Conservation (phyloP, 2,329 filamentous ascomycete genomes). For the Trichophyton schoenleinii region DNA sequence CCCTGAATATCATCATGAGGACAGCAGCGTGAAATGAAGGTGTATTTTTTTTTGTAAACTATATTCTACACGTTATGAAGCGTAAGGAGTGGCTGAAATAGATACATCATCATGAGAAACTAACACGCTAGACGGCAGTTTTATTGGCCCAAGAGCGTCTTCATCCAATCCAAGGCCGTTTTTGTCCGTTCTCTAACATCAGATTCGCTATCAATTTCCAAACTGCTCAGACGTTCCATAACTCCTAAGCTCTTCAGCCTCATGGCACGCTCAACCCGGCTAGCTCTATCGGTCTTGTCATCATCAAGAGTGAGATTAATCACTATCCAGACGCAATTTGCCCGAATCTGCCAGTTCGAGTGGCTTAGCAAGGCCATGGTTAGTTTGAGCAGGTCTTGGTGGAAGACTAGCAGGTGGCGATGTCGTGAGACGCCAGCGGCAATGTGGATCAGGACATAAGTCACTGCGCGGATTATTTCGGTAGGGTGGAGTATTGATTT, state of each 20-base stretch:
- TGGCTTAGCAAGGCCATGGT: constrained; percentile 63
- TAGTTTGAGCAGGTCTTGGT: constrained; percentile 61
- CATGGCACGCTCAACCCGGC: constrained; percentile 52
- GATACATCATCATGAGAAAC: neutral
- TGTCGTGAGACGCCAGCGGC: constrained; percentile 70
- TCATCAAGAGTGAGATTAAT: constrained; percentile 83
- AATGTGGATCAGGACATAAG: constrained; percentile 77
- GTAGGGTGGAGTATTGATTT: constrained; percentile 25
- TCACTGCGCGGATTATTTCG: constrained; percentile 64
- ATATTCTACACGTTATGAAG: too few relatives aligned
- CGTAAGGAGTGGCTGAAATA: too few relatives aligned
- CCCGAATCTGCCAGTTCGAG: constrained; percentile 59
- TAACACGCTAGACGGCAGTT: neutral
- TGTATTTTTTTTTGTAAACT: too few relatives aligned
- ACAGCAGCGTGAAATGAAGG: too few relatives aligned
- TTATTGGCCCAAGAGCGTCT: constrained; percentile 10
- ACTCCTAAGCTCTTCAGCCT: constrained; percentile 63
- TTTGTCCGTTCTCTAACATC: constrained; percentile 78
- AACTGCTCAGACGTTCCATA: constrained; percentile 48
- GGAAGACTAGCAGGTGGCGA: constrained; percentile 62
- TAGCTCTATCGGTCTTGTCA: constrained; percentile 52
- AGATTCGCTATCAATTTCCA: constrained; percentile 59
- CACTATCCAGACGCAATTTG: constrained; percentile 68
- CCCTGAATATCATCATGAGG: too few relatives aligned
- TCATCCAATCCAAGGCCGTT: constrained; percentile 62